Evolutionary conservation across 75 land plant species (phyloP), one percentile per base, ranked within the genome.

Genomic region (Picea sitchensis): DNA sequence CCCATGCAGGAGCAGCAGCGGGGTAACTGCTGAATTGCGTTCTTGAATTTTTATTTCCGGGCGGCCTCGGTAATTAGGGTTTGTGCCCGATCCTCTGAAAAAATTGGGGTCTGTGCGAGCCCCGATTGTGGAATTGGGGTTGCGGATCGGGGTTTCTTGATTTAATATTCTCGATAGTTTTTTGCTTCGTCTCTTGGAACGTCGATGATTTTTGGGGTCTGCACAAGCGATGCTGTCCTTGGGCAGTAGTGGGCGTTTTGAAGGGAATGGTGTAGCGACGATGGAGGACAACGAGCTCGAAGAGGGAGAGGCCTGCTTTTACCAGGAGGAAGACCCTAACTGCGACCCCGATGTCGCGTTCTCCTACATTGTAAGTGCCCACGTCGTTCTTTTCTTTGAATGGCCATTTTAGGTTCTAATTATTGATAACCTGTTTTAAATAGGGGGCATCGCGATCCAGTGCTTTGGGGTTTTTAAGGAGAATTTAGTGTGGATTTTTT

Each of bases 271-370:
- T 64, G 61, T 61, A 41, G 80, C 61, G 79, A 72, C 41, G 21
- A 87, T 87, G 91, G 91, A 87, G 61, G 94, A 87, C 41, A 87
- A 84, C 74, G 94, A 94, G 89, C 94, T 94, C 61, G 96, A 94
- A 83, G 96, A 94, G 83, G 96, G 96, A 20, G 96, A 94, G 78
- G 92, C 96, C 73, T 84, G 71, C 76, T 87, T 71, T 56, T 77
- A 76, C 57, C 44, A 84, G 14, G 72, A 84, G 14, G 68, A 74
- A 13, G 81, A 77, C 41, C 56, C 80, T 77, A 58, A 80, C 34
- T 76, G 78, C 65, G 93, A 88, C 80, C 89, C 92, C 18, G 96
- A 93, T 80, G 74, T 79, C 74, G 87, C 78, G 72, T 87, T 93
- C 61, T 83, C 94, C 36, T 91, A 93, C 86, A 80, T 93, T 38